Base-by-base conservation (phyloP, 2,329 filamentous ascomycete species). In the Plectosphaerella cucumerina region DNA sequence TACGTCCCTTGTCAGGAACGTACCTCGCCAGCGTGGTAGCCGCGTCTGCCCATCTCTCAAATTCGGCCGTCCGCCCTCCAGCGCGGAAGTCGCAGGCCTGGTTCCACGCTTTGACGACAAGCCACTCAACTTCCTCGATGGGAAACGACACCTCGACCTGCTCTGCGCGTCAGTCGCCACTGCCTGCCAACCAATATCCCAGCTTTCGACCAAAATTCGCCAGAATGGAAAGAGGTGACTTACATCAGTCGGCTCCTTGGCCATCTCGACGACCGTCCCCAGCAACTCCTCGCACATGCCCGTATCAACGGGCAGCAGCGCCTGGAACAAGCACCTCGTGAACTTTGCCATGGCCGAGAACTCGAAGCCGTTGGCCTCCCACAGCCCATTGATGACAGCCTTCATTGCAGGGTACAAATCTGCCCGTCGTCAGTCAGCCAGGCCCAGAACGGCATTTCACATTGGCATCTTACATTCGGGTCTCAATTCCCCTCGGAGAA, bases 251-350 rank as follows among this genome's bases (percentile, higher is more conserved):
- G 76, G 68, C 56, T 78, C 72, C 48, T 70, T 68, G 6, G 80
- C 79, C 49, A 85, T 73, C 2, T 65, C 64, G 2, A 76, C 73
- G 1, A 83, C 80, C 60, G 90, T 84, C n/a, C 84, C 77, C 8
- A 90, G 69, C 4, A 90, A 73, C 44, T 77, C 73, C 47, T 86
- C 70, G 10, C 82, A 80, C 15, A 84, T 66, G 1, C 66, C 65
- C 18, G 82, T 76, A 44, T 84, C 77, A 5, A 78, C 70, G 1
- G 78, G 71, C 1, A 91, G 68, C 0, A 86, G 78, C 1, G 83
- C 73, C 54, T 88, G 86, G 56, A 93, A 88, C 2, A 94, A 74
- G 59, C 88, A 91, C 1, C 89, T 82, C 44, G 93, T 80, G 72
- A 94, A 96, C 59, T 86, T 87, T 8, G 87, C 81, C 1, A 95